Evolutionary conservation across 2,329 filamentous ascomycete genomes (phyloP), one percentile per base, ranked within the genome.

Genomic region (Drechslerella dactyloides): DNA sequence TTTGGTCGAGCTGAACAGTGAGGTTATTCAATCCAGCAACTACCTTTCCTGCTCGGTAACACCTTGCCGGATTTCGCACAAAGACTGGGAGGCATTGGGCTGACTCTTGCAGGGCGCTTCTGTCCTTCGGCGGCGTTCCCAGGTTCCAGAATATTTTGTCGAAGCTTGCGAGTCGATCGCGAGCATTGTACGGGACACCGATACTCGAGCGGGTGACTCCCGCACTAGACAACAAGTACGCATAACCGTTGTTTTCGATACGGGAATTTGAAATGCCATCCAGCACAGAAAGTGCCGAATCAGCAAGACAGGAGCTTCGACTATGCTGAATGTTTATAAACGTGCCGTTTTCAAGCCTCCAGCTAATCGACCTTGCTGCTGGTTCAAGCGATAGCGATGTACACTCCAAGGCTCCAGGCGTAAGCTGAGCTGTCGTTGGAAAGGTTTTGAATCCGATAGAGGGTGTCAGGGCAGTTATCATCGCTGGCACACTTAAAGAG

Each of bases 1-100:
- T 44, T n/a, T 59, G 17, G 24, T 61, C 55, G 5, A 72, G 60
- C n/a, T 53, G 24, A 24, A 72, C 51, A 5, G 68, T 72, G 27
- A 72, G 51, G 40, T 65, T 72, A 19, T 72, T 72, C 17, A 55
- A 30, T 5, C 54, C 60, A 13, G 50, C 59, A 30, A 57, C 42
- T 2, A 72, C 54, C 2, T 56, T 44, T 21, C 68, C 68, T 23
- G 60, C 60, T 10, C 55, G 54, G 10, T 60, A 60, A 27, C 68
- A 72, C n/a, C 60, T 65, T 8, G 68, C 68, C 8, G 68, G 68
- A 27, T 72, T 72, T 10, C 30, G 15, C 11, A 54, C 64, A 17
- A 72, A 72, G 17, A 72, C 68, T 4, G 68, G 68, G 5, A 72
- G 52, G 33, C 68, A 72, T 19, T 72, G 68, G 7, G 60, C 65